Base-by-base conservation (phyloP, 1,284 basidiomycete genomes). In the Spongiforma sp. region DNA sequence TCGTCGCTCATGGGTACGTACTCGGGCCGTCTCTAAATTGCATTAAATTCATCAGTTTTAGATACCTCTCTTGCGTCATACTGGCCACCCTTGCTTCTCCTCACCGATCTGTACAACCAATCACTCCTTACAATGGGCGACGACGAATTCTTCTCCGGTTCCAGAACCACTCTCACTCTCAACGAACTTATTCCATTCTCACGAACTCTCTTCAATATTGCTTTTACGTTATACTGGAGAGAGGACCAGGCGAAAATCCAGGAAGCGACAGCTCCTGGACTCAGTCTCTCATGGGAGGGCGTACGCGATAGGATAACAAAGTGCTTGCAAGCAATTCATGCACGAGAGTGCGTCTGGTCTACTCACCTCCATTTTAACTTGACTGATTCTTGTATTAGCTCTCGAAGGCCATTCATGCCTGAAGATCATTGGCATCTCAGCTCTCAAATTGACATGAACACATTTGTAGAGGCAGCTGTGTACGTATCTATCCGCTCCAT, bases 81-180 rank as follows among this genome's bases (percentile, higher is more conserved):
- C 46, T 91, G 89, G 85, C 84, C 90, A 0, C 82, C 92, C 2
- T 79, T 99, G 3, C 79, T 99, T 4, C 85, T 98, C 57, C 85
- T 98, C 5, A 85, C 88, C 10, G 92, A 96, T 62, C 78, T 98
- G 24, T 97, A 98, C 76, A 87, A 89, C 3, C 92, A 97, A 67
- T 88, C 90, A 15, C 86, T 99, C 24, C 83, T 96, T 46, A 95
- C 96, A 1, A 93, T 99, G 82, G 94, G 94, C 4, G 98, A 99
- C 70, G 97, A 99, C 76, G 97, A 99, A 77, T 99, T 99, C 79
- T 96, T 96, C 74, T 76, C 77, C 3, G 64, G 64, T 55, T 72
- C 76, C 48, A 68, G 75, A 41, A 75, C 65, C 21, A 75, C 76
- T 10, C 83, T 99, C 4, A 84, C 85, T 0, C 77, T 96, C 11